Percentiles rank a stretch among this genome's conserved stretches.
These are phyloP conservation scores for Rhodotorula sp. DNA, from an alignment of 1,284 basidiomycete species.

Conservation along the genomic window DNA sequence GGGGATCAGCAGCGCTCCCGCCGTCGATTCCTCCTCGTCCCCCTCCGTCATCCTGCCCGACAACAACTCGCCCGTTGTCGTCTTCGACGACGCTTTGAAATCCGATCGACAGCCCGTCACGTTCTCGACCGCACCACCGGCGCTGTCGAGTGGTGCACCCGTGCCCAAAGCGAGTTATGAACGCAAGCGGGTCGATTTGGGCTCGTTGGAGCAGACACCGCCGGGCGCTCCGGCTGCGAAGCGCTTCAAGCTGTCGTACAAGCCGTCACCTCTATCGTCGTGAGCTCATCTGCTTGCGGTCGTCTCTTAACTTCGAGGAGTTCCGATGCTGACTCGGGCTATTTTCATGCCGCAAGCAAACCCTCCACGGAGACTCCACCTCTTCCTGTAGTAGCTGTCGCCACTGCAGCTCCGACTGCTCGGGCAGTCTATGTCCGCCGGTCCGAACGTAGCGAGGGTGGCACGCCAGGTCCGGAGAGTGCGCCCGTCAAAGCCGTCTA, in stretches of 20 bases:
- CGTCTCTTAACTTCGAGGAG: no score
- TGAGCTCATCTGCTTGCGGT: background rate
- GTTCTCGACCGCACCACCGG: background rate
- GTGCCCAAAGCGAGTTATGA: conserved; percentile 6
- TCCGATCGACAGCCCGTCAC: conserved; percentile 2
- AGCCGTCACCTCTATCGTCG: conserved; percentile 2
- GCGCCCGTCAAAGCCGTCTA: conserved; percentile 17
- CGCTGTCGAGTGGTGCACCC: background rate
- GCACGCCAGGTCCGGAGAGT: background rate
- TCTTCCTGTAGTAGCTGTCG: background rate
- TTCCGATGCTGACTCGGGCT: no score
- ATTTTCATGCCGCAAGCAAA: no score
- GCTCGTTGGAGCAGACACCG: background rate
- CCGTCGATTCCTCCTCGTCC: background rate
- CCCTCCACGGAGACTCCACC: background rate
- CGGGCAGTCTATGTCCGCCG: conserved; percentile 35
- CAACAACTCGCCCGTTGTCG: background rate
- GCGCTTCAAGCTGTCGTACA: conserved; percentile 3
- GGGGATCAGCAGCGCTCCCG: background rate
- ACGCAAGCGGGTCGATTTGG: background rate
- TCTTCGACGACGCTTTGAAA: background rate
- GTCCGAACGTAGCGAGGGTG: background rate
- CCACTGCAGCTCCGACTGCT: background rate
- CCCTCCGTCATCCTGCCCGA: background rate
- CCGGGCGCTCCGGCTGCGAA: background rate